A percentile compares a stretch with the other conserved stretches of the same genome.
These are phyloP conservation scores for Rhodomyrtus tomentosa DNA, from an alignment of 345 rosid species.

Conservation along the genomic window DNA sequence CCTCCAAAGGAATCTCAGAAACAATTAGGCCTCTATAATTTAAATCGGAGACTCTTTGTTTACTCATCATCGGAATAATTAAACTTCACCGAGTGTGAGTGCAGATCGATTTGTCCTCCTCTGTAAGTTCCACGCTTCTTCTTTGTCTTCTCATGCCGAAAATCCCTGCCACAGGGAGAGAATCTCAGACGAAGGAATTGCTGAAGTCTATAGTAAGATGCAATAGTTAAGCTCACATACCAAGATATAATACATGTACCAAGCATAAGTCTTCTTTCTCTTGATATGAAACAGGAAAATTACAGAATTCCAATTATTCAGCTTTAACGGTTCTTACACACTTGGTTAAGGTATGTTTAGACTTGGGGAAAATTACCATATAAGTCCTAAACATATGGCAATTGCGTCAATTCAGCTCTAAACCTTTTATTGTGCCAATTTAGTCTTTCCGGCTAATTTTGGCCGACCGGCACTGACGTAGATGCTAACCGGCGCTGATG, in stretches of 20 bases:
- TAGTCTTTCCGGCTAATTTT: too few species aligned
- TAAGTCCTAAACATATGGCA: too few species aligned
- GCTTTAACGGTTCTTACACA: neutral
- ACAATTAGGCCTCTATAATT: neutral
- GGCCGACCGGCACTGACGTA: too few species aligned
- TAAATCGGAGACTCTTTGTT: neutral
- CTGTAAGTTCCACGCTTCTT: constrained; percentile 93
- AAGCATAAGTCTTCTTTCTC: neutral
- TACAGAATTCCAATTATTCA: neutral
- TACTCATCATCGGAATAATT: constrained; percentile 69
- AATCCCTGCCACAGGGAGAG: constrained; percentile 39
- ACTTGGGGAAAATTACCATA: too few species aligned
- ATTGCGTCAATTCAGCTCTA: too few species aligned
- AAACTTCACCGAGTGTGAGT: constrained; percentile 81
- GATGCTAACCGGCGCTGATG: too few species aligned
- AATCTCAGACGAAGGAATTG: neutral
- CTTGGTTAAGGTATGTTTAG: neutral
- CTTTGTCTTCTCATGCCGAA: constrained; percentile 95
- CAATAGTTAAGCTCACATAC: neutral
- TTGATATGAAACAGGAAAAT: too few species aligned
- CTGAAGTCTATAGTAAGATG: neutral
- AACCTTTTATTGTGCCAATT: too few species aligned
- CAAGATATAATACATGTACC: neutral
- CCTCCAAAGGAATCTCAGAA: neutral
- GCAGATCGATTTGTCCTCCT: constrained; percentile 83